Percentiles rank a stretch among this genome's conserved stretches.
Conservation (phyloP, 257 asterid species). For the Nicotiana knightiana region DNA sequence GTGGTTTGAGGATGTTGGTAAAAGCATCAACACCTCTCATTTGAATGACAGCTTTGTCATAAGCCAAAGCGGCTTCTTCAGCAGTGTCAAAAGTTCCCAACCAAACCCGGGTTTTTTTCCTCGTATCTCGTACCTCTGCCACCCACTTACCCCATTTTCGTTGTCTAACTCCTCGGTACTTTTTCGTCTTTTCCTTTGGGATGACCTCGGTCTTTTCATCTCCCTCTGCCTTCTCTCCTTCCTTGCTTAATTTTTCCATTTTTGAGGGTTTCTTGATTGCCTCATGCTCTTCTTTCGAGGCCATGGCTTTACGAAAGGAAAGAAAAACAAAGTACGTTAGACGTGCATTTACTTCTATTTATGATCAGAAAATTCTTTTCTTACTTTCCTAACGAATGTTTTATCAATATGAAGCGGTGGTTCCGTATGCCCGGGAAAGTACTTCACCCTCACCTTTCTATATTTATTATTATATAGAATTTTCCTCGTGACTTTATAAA, state of each 20-base stretch:
- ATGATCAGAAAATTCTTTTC: background rate
- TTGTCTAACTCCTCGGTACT: background rate
- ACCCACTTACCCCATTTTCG: slow-evolving; percentile 5
- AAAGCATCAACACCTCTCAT: background rate
- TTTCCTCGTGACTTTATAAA: no score
- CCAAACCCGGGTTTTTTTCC: background rate
- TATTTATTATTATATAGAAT: no score
- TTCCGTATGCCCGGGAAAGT: no score
- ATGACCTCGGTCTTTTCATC: background rate
- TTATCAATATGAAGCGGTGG: slow-evolving; percentile 3
- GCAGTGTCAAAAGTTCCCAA: slow-evolving; percentile 5
- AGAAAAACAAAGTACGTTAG: background rate
- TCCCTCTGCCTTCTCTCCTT: background rate
- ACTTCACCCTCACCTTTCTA: no score
- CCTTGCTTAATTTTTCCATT: background rate
- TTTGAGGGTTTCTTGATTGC: background rate
- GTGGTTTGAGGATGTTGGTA: background rate
- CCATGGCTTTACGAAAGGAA: background rate
- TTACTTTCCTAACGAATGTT: background rate
- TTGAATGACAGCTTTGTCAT: background rate
- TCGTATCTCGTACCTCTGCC: background rate
- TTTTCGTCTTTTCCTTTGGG: background rate
- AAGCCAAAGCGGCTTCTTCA: background rate
- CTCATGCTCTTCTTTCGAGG: background rate
- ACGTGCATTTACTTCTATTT: background rate